These are phyloP conservation scores for Blastomyces gilchristii DNA, from an alignment of 2,329 filamentous ascomycete species.

Conservation along the genomic window DNA sequence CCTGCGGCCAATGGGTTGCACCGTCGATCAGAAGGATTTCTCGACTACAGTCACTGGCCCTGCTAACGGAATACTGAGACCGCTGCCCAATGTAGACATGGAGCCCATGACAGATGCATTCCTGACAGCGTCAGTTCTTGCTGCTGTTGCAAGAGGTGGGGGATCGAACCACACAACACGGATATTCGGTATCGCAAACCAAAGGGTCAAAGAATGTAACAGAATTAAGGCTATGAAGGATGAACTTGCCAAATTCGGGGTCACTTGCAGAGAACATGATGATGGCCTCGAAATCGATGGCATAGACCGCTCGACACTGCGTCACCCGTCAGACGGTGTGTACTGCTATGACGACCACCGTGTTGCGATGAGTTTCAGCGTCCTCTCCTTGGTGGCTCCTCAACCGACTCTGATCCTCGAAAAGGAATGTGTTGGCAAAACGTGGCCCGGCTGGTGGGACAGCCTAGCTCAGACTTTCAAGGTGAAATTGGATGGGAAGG, in stretches of 20 bases:
- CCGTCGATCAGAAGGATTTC: constrained; percentile 68
- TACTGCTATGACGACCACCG: constrained; percentile 96
- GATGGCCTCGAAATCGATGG: constrained; percentile 73
- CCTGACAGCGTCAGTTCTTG: constrained; percentile 84
- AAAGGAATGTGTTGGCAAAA: constrained; percentile 90
- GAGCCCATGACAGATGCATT: constrained; percentile 99
- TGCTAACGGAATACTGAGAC: constrained; percentile 58
- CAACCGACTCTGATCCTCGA: constrained; percentile 69
- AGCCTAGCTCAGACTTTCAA: constrained; percentile 67
- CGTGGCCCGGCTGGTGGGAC: constrained; percentile 99
- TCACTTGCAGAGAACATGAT: constrained; percentile 74
- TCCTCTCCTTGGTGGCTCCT: constrained; percentile 64
- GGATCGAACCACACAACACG: constrained; percentile 54
- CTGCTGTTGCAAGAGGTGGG: constrained; percentile 71
- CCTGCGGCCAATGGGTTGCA: constrained; percentile 84
- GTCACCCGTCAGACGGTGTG: constrained; percentile 55
- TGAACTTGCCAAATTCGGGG: constrained; percentile 86
- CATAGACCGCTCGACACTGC: constrained; percentile 41
- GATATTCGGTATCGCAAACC: constrained; percentile 92
- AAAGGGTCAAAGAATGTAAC: constrained; percentile 96
- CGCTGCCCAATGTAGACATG: constrained; percentile 83
- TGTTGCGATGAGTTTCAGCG: constrained; percentile 96
- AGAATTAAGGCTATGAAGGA: constrained; percentile 92
- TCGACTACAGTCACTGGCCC: constrained; percentile 93
- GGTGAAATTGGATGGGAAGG: constrained; percentile 64